Conservation (phyloP, 2,329 filamentous ascomycete genomes). For the Diplocarpon rosae region DNA sequence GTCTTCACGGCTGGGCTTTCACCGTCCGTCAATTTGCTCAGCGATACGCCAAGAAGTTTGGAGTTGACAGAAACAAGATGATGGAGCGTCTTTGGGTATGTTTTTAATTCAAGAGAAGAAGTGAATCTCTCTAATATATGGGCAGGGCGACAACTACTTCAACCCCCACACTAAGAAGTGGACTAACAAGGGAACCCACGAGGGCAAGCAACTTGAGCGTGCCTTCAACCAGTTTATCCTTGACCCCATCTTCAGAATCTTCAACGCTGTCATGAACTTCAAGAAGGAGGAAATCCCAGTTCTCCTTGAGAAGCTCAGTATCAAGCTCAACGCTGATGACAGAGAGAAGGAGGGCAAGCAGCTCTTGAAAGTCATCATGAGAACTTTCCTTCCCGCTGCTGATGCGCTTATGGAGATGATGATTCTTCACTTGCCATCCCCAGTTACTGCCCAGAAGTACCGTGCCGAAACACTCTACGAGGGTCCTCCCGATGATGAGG, state of each 20-base stretch:
- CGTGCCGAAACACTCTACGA: slow-evolving; percentile 98
- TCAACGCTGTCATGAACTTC: slow-evolving; percentile 93
- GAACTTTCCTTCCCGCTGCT: slow-evolving; percentile 95
- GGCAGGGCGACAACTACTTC: slow-evolving; percentile 92
- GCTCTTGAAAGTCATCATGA: slow-evolving; percentile 96
- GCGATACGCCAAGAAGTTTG: slow-evolving; percentile 99
- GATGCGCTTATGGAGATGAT: slow-evolving; percentile 99
- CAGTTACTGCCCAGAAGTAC: slow-evolving; percentile 91
- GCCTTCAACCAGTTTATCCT: slow-evolving; percentile 99
- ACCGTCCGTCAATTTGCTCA: slow-evolving; percentile 95
- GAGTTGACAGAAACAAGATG: slow-evolving; percentile 99
- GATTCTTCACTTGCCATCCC: slow-evolving; percentile 97
- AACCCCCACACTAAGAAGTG: slow-evolving; percentile 99
- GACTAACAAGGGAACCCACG: slow-evolving; percentile 75
- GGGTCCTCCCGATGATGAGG: slow-evolving; percentile 86
- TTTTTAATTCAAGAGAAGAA: slow-evolving; percentile 6
- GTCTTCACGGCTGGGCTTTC: slow-evolving; percentile 99
- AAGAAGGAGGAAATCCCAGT: slow-evolving; percentile 83
- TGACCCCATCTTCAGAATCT: slow-evolving; percentile 99
- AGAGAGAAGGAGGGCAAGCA: slow-evolving; percentile 93
- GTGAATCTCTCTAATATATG: slow-evolving; percentile 17
- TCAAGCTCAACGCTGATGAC: slow-evolving; percentile 83
- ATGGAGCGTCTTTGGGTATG: slow-evolving; percentile 98
- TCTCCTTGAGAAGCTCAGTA: slow-evolving; percentile 84
- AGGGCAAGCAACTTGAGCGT: slow-evolving; percentile 88